Evolutionary conservation across 495 filamentous ascomycete genomes (phyloP), one percentile per base, ranked within the genome.

Genomic region (Halenospora varia): DNA sequence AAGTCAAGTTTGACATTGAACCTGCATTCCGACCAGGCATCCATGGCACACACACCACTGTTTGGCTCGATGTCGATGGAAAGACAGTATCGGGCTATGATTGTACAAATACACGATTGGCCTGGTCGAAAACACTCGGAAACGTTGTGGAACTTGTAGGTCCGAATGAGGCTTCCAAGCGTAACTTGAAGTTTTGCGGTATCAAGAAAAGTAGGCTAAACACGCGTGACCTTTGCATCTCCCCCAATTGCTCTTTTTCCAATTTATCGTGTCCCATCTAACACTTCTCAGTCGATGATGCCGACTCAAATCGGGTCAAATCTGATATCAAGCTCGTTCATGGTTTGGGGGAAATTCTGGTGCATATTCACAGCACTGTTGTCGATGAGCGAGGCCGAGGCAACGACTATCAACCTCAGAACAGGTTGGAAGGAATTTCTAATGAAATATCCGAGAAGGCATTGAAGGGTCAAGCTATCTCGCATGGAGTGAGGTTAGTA

Each of bases 381-480:
- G 8, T 25, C 47, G 23, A n/a, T 9, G n/a, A 49, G 23, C 8
- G 19, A 13, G 47, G 8, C 10, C 18, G 10, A 10, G 19, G 9
- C 6, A 20, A 2, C 20, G 51, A 57, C 18, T 3, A 0, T 24
- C 3, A 0, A 13, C 19, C 23, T n/a, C 26, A 3, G 1, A n/a
- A n/a, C n/a, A n/a, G n/a, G n/a, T n/a, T n/a, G n/a, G n/a, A n/a
- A n/a, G n/a, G n/a, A n/a, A 13, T 10, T 13, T 20, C 10, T 3
- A 35, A 15, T 4, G 68, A 71, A 44, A 52, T 72, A 10, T 53
- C 70, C 1, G 70, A 74, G 42, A 71, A 72, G 48, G 63, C 70
- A 6, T 53, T 74, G 0, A 72, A 71, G 24, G 70, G 71, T 4
- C 55, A 61, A 55, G 65, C 66, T 2, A 53, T 72, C 11, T 74